A percentile compares a stretch with the other conserved stretches of the same genome.
Conservation (phyloP, 257 asterid species). For the Lantana camara region DNA sequence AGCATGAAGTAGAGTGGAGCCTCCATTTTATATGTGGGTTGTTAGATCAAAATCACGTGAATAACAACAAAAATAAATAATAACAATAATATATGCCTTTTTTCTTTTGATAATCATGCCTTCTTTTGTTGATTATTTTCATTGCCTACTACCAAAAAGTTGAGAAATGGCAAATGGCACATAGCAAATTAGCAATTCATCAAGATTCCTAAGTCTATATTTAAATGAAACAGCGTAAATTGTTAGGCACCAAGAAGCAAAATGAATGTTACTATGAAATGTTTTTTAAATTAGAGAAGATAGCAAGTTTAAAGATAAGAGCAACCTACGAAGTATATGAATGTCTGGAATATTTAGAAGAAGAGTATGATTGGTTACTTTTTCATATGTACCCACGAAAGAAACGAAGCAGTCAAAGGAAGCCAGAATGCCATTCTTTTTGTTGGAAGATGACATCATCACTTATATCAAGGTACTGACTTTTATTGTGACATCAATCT, state of each 20-base stretch:
- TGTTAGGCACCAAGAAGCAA: not conserved
- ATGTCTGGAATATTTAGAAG: not conserved
- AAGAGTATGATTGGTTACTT: conserved; percentile 31
- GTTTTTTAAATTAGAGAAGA: not conserved
- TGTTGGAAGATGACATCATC: conserved; percentile 42
- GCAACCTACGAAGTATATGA: not conserved
- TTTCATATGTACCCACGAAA: conserved; percentile 33
- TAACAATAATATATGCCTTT: conserved; percentile 20
- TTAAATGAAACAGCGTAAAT: not conserved
- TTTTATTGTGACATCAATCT: conserved; percentile 36
- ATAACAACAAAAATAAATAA: conserved; percentile 17
- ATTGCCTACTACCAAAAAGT: conserved; percentile 23
- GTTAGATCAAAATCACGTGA: conserved; percentile 61
- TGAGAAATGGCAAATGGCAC: conserved; percentile 21
- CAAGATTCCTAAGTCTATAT: not conserved
- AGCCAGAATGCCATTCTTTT: conserved; percentile 38
- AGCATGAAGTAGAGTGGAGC: conserved; percentile 48
- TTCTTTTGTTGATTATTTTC: conserved; percentile 9
- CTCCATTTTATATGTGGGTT: conserved; percentile 59
- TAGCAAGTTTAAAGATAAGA: not conserved
- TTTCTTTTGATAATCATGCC: conserved; percentile 18
- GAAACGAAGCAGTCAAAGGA: conserved; percentile 35
- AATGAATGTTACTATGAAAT: too few relatives aligned
- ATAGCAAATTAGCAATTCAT: not conserved
- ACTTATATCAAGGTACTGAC: conserved; percentile 31